phyloP scores from a whole-genome alignment of 2,329 filamentous ascomycete genomes.

The Colletotrichum horii region DNA sequence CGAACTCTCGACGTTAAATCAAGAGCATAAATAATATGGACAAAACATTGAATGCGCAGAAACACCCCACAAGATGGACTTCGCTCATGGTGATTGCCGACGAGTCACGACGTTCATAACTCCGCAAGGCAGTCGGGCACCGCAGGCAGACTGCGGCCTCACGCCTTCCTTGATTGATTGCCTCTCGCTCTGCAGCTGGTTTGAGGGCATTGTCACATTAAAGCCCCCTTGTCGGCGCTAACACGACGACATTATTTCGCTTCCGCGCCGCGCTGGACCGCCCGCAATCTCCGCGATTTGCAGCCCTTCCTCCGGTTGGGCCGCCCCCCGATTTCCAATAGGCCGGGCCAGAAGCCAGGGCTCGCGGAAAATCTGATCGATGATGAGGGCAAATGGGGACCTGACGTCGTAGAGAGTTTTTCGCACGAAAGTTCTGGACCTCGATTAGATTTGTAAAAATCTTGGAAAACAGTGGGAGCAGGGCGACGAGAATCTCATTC shows the following conservation, averaged over 20 bases:
- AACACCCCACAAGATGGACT: not conserved
- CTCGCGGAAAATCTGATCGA: not conserved
- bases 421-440: not conserved
- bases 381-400: not conserved
- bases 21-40: not conserved
- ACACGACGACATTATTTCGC: constrained; percentile 10
- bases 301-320: not conserved
- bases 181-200: not conserved
- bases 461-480: not conserved
- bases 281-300: constrained; percentile 17
- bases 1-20: not conserved
- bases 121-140: not conserved
- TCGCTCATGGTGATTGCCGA: not conserved
- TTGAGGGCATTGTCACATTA: not conserved
- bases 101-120: not conserved
- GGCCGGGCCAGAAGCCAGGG: not conserved
- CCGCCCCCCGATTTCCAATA: not conserved
- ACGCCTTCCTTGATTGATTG: not conserved
- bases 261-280: constrained; percentile 7
- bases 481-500: not conserved
- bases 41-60: not conserved
- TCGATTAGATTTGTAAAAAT: not conserved
- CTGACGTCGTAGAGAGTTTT: not conserved
- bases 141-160: not conserved
- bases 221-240: constrained; percentile 3